These are phyloP conservation scores for Parasarocladium wereldwijsianum DNA, from an alignment of 2,329 filamentous ascomycete genomes.

Conservation along the genomic window DNA sequence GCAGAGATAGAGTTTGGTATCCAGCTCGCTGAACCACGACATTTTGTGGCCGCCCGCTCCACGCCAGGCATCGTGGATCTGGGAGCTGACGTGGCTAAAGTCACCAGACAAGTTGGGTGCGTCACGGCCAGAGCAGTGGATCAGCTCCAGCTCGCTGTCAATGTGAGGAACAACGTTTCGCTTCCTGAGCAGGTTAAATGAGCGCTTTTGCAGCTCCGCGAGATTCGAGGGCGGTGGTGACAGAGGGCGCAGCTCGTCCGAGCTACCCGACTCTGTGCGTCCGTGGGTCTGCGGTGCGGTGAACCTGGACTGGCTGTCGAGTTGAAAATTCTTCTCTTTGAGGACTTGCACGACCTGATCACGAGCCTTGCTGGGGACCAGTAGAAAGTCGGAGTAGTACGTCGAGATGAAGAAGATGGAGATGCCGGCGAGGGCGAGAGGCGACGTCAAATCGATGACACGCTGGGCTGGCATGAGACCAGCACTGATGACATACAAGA, in stretches of 20 bases:
- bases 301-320: conserved; percentile 56
- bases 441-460: conserved; percentile 82
- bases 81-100: conserved; percentile 22
- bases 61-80: conserved; percentile 21
- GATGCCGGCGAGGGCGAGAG: conserved; percentile 79
- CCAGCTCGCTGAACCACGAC: conserved; percentile 42
- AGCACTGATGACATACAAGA: conserved; percentile 79
- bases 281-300: conserved; percentile 33
- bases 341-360: conserved; percentile 63
- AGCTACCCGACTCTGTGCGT: conserved; percentile 11
- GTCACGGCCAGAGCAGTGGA: conserved; percentile 65
- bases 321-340: conserved; percentile 67
- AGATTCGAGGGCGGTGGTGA: conserved; percentile 68
- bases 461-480: conserved; percentile 83
- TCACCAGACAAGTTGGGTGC: conserved; percentile 22
- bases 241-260: conserved; percentile 36
- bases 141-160: conserved; percentile 52
- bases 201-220: conserved; percentile 66
- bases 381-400: conserved; percentile 94
- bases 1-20: conserved; percentile 47
- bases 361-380: conserved; percentile 66
- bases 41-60: conserved; percentile 16
- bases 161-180: conserved; percentile 61
- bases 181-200: conserved; percentile 70
- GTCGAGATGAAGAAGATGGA: conserved; percentile 98